Base-by-base conservation (phyloP, 257 asterid species). In the Solanum habrochaites region DNA sequence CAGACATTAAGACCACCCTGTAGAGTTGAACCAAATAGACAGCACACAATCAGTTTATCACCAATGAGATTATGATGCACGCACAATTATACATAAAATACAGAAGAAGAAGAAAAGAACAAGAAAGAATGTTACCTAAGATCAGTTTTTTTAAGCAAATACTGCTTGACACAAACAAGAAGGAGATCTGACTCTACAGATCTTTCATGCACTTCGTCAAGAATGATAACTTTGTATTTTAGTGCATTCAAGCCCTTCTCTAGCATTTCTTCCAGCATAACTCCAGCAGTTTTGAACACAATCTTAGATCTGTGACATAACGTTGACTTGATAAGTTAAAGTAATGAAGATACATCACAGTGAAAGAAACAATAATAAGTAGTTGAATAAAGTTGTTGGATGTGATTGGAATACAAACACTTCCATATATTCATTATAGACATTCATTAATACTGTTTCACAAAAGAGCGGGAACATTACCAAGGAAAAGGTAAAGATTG, bases 1-100 rank as follows among this genome's bases (percentile, higher is more conserved):
- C 99, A 88, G 99, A 97, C 99, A 97, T 95, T 96, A 97, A 93
- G 72, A 97, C 99, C 88, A 97, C 93, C 98, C 99, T 95, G 91
- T 75, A 92, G 90, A 87, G 90, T 90, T 88, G 92, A 88, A 82
- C 40, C 27, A 77, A 83, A 71, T 47, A 88, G 90, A 66, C 56
- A 56, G 72, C 71, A 71, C 67, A 40, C n/a, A n/a, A 64, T 70
- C 42, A 70, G 77, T 70, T 18, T 70, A 70, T 66, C 62, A 84
- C 58, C 87, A 16, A 71, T 49, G 81, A 47, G 71, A 32, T 85
- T 77, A 43, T 72, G 83, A 49, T 85, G 87, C 87, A 85, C 23
- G 39, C 35, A 80, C 85, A 47, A 47, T 8, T 29, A 80, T 27
- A 80, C 29, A 80, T 15, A 27, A 80, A 47, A 47, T 80, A 27